Evolutionary conservation across 179 eudicot genomes (phyloP).

Genomic region (Camellia oleifera): DNA sequence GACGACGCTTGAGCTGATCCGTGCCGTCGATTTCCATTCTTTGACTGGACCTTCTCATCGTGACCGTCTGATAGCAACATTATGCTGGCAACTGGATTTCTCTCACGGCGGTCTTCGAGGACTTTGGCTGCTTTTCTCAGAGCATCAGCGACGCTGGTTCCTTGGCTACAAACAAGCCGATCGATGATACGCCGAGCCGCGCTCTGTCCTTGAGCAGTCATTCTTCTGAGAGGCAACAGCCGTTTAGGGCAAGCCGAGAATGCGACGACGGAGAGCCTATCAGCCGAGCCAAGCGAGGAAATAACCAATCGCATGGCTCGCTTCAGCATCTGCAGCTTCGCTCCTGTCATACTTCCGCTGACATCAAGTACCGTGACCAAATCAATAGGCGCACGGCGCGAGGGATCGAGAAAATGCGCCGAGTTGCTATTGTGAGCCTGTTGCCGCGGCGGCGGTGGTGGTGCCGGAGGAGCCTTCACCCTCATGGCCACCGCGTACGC

Average conservation of each 20-base stretch:
- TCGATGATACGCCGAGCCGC: conserved; percentile 66
- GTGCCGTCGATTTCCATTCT: conserved; percentile 30
- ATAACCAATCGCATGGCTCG: conserved; percentile 79
- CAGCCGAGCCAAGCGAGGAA: conserved; percentile 74
- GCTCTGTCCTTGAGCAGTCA: conserved; percentile 74
- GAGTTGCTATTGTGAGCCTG: conserved; percentile 16
- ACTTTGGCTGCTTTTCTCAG: conserved; percentile 60
- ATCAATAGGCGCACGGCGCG: conserved; percentile 78
- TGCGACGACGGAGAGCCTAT: conserved; percentile 66
- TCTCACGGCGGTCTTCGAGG: conserved; percentile 74
- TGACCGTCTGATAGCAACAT: conserved; percentile 79
- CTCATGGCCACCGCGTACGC: conserved; percentile 59
- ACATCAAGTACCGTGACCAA: conserved; percentile 75
- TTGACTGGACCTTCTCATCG: conserved; percentile 27
- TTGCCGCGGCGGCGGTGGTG: conserved; percentile 16
- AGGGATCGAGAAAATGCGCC: conserved; percentile 22
- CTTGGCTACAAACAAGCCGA: conserved; percentile 46
- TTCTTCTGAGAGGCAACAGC: conserved; percentile 57
- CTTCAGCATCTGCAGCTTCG: conserved; percentile 72
- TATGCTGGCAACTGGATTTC: conserved; percentile 75
- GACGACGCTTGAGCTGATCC: conserved; percentile 34
- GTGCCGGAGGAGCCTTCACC: conserved; percentile 58
- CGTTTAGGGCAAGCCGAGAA: conserved; percentile 61
- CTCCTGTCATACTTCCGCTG: conserved; percentile 59
- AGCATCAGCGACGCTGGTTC: conserved; percentile 54